phyloP scores from a whole-genome alignment of 176 grass and related monocot genomes.

The Oryza rufipogon region DNA sequence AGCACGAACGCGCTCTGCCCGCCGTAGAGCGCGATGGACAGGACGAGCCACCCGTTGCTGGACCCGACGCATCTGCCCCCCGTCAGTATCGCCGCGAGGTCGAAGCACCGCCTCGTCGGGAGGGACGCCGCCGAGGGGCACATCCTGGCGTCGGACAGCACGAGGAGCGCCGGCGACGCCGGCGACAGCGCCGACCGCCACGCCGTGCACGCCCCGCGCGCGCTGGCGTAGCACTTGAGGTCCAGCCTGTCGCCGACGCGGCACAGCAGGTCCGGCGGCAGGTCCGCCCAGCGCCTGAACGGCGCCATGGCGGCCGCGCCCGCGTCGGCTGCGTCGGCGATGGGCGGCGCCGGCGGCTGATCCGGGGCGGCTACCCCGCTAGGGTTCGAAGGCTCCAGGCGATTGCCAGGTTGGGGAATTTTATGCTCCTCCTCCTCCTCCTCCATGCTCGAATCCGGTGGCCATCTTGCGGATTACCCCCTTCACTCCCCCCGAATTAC shows the following conservation, averaged over 20 bases:
- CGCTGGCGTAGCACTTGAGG: conserved; percentile 63
- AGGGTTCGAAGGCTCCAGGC: conserved; percentile 29
- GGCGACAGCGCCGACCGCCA: conserved; percentile 54
- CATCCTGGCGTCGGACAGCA: conserved; percentile 46
- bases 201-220: conserved; percentile 51
- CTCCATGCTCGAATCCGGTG: neutral
- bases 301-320: conserved; percentile 40
- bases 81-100: conserved; percentile 50
- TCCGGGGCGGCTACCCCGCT: neutral
- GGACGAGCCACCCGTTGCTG: conserved; percentile 66
- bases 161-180: conserved; percentile 49
- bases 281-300: conserved; percentile 61
- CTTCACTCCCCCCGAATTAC: neutral
- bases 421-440: conserved; percentile 40
- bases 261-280: conserved; percentile 57
- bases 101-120: conserved; percentile 51
- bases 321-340: neutral
- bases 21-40: conserved; percentile 48
- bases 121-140: conserved; percentile 48
- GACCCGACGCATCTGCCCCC: conserved; percentile 53
- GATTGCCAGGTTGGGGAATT: conserved; percentile 45
- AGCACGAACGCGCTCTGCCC: conserved; percentile 51
- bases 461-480: conserved; percentile 24
- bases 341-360: neutral
- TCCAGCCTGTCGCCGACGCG: conserved; percentile 57